phyloP scores from a whole-genome alignment of 2,329 filamentous ascomycete genomes.

The Xylariomycetidae sp. region DNA sequence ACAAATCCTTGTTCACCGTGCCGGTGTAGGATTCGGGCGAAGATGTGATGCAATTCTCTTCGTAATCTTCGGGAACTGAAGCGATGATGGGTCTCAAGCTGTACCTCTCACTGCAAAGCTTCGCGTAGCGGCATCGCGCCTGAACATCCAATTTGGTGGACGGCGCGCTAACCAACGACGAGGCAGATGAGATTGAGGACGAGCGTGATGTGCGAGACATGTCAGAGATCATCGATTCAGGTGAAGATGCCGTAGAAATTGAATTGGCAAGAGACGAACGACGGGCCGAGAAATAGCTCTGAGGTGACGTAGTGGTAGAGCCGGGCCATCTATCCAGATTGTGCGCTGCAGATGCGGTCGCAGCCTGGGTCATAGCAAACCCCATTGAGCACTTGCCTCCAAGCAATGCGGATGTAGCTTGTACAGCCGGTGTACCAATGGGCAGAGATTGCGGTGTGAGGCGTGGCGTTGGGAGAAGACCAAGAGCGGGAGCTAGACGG shows the following conservation, averaged over 20 bases:
- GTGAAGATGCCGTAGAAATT: constrained; percentile 58
- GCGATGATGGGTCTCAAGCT: constrained; percentile 48
- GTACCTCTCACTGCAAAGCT: constrained; percentile 52
- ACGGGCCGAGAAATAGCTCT: constrained; percentile 44
- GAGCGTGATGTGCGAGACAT: constrained; percentile 57
- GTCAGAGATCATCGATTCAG: constrained; percentile 65
- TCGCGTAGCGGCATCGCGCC: constrained; percentile 60
- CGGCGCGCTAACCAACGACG: constrained; percentile 57
- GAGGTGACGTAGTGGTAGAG: constrained; percentile 46
- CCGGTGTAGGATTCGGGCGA: constrained; percentile 56
- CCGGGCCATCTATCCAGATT: constrained; percentile 49
- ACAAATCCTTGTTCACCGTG: constrained; percentile 47
- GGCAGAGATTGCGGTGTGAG: constrained; percentile 52
- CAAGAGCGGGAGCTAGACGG: constrained; percentile 47
- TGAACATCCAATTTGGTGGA: constrained; percentile 53
- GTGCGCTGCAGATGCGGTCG: constrained; percentile 40
- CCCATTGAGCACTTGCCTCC: constrained; percentile 54
- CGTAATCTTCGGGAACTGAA: constrained; percentile 54
- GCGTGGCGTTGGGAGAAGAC: constrained; percentile 54
- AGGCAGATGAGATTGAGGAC: constrained; percentile 61
- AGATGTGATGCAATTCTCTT: constrained; percentile 45
- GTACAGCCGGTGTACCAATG: constrained; percentile 57
- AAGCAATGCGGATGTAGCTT: constrained; percentile 46
- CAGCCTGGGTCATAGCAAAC: constrained; percentile 54
- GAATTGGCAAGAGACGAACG: constrained; percentile 61